Conservation (phyloP, 2,329 filamentous ascomycete species). For the Cytospora mali region DNA sequence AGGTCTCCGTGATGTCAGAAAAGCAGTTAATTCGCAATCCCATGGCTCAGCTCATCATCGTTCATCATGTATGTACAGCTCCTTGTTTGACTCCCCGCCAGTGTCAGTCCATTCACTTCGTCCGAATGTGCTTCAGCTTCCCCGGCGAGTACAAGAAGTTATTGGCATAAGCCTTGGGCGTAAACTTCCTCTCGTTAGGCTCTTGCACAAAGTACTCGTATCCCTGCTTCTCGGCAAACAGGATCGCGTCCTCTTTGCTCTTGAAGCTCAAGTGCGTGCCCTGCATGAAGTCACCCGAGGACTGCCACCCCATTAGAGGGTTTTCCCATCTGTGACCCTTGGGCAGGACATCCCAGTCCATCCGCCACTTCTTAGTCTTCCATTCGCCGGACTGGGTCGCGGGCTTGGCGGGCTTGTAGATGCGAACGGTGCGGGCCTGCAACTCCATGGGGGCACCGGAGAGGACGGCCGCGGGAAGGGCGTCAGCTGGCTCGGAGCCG, state of each 20-base stretch:
- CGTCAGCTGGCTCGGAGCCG: slow-evolving; percentile 77
- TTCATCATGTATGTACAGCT: slow-evolving; percentile 26
- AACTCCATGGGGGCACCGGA: slow-evolving; percentile 93
- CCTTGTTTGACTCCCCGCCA: neutral
- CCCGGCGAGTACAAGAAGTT: slow-evolving; percentile 86
- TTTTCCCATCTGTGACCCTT: slow-evolving; percentile 99
- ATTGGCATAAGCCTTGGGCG: slow-evolving; percentile 93
- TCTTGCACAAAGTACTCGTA: slow-evolving; percentile 99
- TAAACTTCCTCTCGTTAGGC: slow-evolving; percentile 83
- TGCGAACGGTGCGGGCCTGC: slow-evolving; percentile 90
- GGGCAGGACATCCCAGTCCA: slow-evolving; percentile 95
- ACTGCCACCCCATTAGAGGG: slow-evolving; percentile 97
- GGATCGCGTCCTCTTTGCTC: slow-evolving; percentile 90
- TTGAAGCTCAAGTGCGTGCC: slow-evolving; percentile 90
- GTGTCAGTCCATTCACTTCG: slow-evolving; percentile 59
- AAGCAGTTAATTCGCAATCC: neutral
- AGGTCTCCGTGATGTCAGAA: neutral
- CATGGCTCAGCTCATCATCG: neutral
- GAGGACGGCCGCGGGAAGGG: slow-evolving; percentile 79
- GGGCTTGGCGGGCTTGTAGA: slow-evolving; percentile 89
- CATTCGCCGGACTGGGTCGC: slow-evolving; percentile 93
- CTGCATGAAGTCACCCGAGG: slow-evolving; percentile 92
- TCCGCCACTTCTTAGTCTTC: slow-evolving; percentile 84
- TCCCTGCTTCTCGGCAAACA: slow-evolving; percentile 96
- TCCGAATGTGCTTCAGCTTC: slow-evolving; percentile 85